Base-by-base conservation (phyloP, 2,329 filamentous ascomycete genomes). In the Metarhizium humberi region DNA sequence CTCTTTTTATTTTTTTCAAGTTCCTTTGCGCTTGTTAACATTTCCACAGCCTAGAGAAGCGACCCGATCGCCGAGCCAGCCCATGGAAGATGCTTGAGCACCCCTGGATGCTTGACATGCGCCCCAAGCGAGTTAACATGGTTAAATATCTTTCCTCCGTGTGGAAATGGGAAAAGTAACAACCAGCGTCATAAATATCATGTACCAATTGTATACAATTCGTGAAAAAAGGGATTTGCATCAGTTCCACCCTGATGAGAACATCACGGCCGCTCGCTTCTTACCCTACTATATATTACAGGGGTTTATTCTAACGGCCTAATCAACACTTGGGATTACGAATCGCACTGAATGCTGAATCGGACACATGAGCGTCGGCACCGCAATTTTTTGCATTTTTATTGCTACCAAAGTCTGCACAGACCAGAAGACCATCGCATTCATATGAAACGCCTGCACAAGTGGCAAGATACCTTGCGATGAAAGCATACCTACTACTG, bases 1-100 rank as follows among this genome's bases (percentile, higher is more conserved):
- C 25, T 25, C 25, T 25, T 25, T 25, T 25, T 25, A 25, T 25
- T 25, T 25, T 25, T 25, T 60, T 50, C 63, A 67, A 59, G 61
- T 54, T 57, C 6, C n/a, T 51, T 10, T 43, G 6, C 51, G 4
- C 18, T 32, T 51, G 36, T n/a, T 43, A 43, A 51, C 18, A 5
- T 29, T 56, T 7, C 43, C 36, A 48, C 60, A 97, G 94, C 75
- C 81, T 99, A 56, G 94, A 99, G 72, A 99, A 99, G 74, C 90
- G 96, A 63, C 86, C 90, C 20, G 81, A 80, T 56, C 84, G 92
- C 66, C 81, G 94, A 68, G 94, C 92, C 34, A 95, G 89, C 57
- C 94, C 94, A 13, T 99, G 94, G 94, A 89, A 92, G 66, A 99
- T 99, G 92, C 82, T 96, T 60, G 94, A 99, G 68, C 94, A 99